Conservation (phyloP, 2,329 filamentous ascomycete genomes). For the Chalara sp. region DNA sequence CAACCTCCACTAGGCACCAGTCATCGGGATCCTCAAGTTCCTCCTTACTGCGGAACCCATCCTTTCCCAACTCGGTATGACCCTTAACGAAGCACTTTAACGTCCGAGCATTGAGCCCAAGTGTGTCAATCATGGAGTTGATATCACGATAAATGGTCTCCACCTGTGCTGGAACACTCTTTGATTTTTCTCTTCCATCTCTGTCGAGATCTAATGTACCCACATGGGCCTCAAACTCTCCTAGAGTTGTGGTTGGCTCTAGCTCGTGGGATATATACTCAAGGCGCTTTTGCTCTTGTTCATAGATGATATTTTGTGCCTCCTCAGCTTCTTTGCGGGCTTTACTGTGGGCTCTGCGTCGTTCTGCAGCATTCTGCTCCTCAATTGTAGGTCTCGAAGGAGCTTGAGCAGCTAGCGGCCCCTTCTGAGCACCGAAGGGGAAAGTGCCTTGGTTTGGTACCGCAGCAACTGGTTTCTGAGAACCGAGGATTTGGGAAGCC, state of each 20-base stretch:
- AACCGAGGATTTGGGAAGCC: constrained; percentile 44
- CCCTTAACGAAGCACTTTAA: constrained; percentile 54
- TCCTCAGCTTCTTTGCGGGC: constrained; percentile 52
- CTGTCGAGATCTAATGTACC: constrained; percentile 30
- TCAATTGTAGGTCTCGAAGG: constrained; percentile 13
- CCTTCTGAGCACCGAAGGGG: neutral
- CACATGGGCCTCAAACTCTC: constrained; percentile 61
- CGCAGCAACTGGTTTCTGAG: constrained; percentile 44
- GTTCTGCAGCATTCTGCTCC: constrained; percentile 21
- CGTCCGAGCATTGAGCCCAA: constrained; percentile 76
- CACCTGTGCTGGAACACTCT: constrained; percentile 55
- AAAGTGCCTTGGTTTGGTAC: constrained; percentile 27
- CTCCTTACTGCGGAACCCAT: constrained; percentile 50
- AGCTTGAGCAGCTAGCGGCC: neutral
- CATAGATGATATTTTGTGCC: constrained; percentile 51
- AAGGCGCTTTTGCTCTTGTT: constrained; percentile 65
- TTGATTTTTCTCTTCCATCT: constrained; percentile 35
- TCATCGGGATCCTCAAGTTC: constrained; percentile 63
- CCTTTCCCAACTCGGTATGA: constrained; percentile 49
- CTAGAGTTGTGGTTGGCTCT: constrained; percentile 53
- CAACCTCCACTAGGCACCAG: constrained; percentile 72
- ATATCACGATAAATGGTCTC: constrained; percentile 71
- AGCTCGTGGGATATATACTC: constrained; percentile 53
- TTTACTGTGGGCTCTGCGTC: constrained; percentile 30
- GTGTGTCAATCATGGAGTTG: constrained; percentile 89